phyloP scores from a whole-genome alignment of 2,329 filamentous ascomycete genomes.

The Paecilomyces formosus region DNA sequence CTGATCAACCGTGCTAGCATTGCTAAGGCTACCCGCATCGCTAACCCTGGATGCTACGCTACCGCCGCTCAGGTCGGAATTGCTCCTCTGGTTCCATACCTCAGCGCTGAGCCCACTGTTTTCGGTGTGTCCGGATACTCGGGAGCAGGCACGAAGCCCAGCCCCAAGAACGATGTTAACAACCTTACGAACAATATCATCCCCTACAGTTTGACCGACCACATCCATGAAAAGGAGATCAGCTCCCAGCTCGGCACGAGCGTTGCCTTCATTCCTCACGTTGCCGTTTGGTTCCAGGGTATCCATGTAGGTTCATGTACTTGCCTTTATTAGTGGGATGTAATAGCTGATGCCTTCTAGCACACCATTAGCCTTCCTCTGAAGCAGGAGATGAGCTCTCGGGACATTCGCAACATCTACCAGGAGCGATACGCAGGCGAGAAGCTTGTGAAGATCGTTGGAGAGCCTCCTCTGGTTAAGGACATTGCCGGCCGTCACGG shows the following conservation, averaged over 20 bases:
- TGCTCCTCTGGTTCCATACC: slow-evolving; percentile 67
- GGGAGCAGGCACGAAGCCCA: slow-evolving; percentile 89
- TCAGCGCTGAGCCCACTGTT: slow-evolving; percentile 71
- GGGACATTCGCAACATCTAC: slow-evolving; percentile 89
- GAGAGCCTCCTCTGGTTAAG: slow-evolving; percentile 80
- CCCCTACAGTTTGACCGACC: slow-evolving; percentile 83
- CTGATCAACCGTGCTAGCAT: slow-evolving; percentile 70
- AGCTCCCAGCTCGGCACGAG: slow-evolving; percentile 64
- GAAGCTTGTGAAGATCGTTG: slow-evolving; percentile 86
- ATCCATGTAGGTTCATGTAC: slow-evolving; percentile 53
- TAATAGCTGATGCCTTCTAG: slow-evolving; percentile 26
- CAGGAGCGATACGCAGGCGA: slow-evolving; percentile 95
- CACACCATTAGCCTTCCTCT: slow-evolving; percentile 88
- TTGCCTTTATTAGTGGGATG: slow-evolving; percentile 2
- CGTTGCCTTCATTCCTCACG: slow-evolving; percentile 86
- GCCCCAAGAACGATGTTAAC: slow-evolving; percentile 84
- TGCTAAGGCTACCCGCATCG: slow-evolving; percentile 69
- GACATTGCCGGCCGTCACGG: slow-evolving; percentile 77
- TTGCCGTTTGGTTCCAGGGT: slow-evolving; percentile 94
- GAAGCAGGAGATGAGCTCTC: slow-evolving; percentile 75
- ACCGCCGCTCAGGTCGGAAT: slow-evolving; percentile 89
- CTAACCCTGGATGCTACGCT: slow-evolving; percentile 92
- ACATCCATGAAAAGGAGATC: slow-evolving; percentile 93
- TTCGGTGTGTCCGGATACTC: slow-evolving; percentile 94
- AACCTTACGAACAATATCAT: slow-evolving; percentile 81